Conservation (phyloP, 345 rosid genomes). For the Acer yangbiense region DNA sequence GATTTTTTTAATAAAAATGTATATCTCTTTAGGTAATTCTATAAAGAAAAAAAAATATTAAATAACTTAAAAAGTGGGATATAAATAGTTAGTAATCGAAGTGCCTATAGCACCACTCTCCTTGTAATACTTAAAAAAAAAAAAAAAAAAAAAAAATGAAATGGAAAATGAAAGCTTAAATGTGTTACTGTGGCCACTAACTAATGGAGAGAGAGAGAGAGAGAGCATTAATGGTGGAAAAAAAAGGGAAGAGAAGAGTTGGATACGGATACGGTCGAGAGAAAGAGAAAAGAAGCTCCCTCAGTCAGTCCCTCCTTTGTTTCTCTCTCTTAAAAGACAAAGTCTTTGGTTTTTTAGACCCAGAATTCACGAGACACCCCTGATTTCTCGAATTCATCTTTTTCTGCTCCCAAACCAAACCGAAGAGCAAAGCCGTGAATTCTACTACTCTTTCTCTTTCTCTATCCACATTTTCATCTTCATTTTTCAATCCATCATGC, state of each 20-base stretch:
- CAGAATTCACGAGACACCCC: constrained; percentile 86
- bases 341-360: constrained; percentile 44
- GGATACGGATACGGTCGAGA: constrained; percentile 28
- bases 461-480: constrained; percentile 26
- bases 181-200: constrained; percentile 28
- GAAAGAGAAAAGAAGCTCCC: neutral
- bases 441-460: constrained; percentile 18
- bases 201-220: neutral
- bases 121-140: too few species aligned
- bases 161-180: neutral
- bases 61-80: too few species aligned
- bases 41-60: too few species aligned
- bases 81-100: too few species aligned
- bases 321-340: constrained; percentile 11
- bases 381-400: constrained; percentile 73
- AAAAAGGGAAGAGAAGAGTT: constrained; percentile 1
- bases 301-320: neutral
- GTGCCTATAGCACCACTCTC: too few species aligned
- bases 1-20: too few species aligned
- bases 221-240: constrained; percentile 30
- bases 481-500: constrained; percentile 21
- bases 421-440: constrained; percentile 36
- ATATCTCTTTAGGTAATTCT: too few species aligned
- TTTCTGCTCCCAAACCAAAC: constrained; percentile 43
- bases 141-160: too few species aligned